Evolutionary conservation across 352 stramenopile species (phyloP), one percentile per base, ranked within the genome.

Genomic region (Phytophthora pluvialis): DNA sequence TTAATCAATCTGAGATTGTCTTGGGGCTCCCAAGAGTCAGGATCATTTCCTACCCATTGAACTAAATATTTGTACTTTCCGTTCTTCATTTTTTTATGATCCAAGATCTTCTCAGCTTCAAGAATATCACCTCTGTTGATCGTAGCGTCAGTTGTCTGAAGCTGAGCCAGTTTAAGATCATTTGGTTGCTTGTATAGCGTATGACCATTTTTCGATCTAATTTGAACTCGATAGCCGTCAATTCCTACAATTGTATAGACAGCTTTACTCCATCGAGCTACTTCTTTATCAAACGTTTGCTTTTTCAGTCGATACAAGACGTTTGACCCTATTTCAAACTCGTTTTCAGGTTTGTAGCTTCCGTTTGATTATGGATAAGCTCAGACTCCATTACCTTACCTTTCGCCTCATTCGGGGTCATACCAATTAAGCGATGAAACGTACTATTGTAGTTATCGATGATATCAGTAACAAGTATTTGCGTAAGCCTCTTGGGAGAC

Each of bases 111-210:
- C 3, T 31, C 18, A 0, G 2, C 40, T 25, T 74, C 65, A 16
- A 36, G 39, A 2, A 78, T 65, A 48, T 75, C 28, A 12, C 35
- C 50, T 3, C 21, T 43, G 16, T 64, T 47, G 18, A 70, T 61
- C 1, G 45, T 44, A 21, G 47, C 51, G 6, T 65, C 50, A 12
- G 51, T 67, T 32, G 57, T 32, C n/a, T n/a, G n/a, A n/a, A n/a
- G n/a, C n/a, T n/a, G n/a, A 12, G 74, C 64, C 1, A 63, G 0
- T 31, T 70, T 70, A 0, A 78, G 13, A 25, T 73, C 70, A 29
- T 60, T 64, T 0, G 15, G 36, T 29, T 7, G 11, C 21, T 52
- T 61, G 16, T 52, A 61, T 4, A 52, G 29, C 12, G 42, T 61
- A 52, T 52, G 31, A 18, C 42, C 39, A 50, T 61, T 61, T 13